phyloP scores from a whole-genome alignment of 1,284 basidiomycete genomes.

The Puccinia novopanici region DNA sequence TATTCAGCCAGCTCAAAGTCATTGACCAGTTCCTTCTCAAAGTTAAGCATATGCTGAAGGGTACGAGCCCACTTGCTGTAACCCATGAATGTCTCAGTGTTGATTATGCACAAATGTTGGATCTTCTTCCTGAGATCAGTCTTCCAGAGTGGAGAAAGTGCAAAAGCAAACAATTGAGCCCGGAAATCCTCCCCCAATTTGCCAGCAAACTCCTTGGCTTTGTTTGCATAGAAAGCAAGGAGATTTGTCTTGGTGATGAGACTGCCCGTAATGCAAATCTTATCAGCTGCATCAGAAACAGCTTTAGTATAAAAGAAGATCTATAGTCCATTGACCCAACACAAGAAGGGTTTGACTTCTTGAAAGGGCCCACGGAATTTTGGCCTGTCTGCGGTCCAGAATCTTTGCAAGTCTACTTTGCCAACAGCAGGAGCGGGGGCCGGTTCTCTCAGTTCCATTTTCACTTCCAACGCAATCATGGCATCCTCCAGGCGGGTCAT shows the following conservation, averaged over 20 bases:
- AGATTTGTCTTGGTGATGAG: not conserved
- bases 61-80: slow-evolving; percentile 20
- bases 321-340: not conserved
- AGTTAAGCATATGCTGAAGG: not conserved
- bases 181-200: not conserved
- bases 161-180: not conserved
- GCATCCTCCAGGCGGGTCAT: not conserved
- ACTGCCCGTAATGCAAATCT: not conserved
- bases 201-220: not conserved
- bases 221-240: not conserved
- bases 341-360: not conserved
- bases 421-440: not conserved
- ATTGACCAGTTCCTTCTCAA: not conserved
- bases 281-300: not conserved
- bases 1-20: slow-evolving; percentile 12
- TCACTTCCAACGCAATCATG: not conserved
- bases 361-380: not conserved
- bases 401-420: not conserved
- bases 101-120: too few relatives aligned
- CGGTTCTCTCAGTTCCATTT: not conserved
- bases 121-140: too few relatives aligned
- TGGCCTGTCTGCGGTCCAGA: slow-evolving; percentile 4
- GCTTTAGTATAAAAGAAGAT: not conserved
- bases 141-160: not conserved
- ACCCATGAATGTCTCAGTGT: not conserved